phyloP scores from a whole-genome alignment of 164 flowering plant genomes.

The Cinnamomum chago region DNA sequence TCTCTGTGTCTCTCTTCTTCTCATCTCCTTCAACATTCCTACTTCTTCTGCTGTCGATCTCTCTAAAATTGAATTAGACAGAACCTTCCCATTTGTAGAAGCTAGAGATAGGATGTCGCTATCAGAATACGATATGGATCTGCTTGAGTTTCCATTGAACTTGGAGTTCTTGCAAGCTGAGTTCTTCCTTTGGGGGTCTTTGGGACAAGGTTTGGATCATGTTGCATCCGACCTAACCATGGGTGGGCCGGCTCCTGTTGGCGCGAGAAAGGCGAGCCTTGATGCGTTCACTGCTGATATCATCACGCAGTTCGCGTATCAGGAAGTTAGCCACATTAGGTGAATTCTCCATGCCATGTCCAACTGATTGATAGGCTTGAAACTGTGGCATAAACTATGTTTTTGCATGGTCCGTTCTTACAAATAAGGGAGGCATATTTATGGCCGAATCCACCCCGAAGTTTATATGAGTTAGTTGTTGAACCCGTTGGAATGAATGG shows the following conservation, averaged over 20 bases:
- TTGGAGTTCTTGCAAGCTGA: conserved; percentile 80
- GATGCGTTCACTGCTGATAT: conserved; percentile 40
- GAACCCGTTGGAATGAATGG: no score
- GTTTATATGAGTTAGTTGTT: no score
- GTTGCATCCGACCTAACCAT: conserved; percentile 41
- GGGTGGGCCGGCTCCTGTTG: conserved; percentile 65
- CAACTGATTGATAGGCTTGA: neutral
- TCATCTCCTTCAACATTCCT: neutral
- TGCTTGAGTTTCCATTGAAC: conserved; percentile 62
- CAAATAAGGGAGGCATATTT: no score
- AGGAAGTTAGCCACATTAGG: conserved; percentile 85
- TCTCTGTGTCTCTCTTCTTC: neutral
- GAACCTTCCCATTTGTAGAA: no score
- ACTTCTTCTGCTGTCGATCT: neutral
- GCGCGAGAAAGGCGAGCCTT: conserved; percentile 46
- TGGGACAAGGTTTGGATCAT: conserved; percentile 54
- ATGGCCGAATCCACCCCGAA: no score
- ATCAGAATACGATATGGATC: conserved; percentile 35
- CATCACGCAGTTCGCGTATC: conserved; percentile 56
- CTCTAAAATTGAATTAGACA: neutral
- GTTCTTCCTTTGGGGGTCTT: conserved; percentile 62
- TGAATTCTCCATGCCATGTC: conserved; percentile 7
- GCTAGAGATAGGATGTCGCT: neutral
- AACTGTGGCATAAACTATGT: no score
- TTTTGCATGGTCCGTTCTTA: no score